Percentiles rank a stretch among this genome's conserved stretches.
These are phyloP conservation scores for Chaetomium strumarium DNA, from an alignment of 2,329 filamentous ascomycete genomes.

Conservation along the genomic window DNA sequence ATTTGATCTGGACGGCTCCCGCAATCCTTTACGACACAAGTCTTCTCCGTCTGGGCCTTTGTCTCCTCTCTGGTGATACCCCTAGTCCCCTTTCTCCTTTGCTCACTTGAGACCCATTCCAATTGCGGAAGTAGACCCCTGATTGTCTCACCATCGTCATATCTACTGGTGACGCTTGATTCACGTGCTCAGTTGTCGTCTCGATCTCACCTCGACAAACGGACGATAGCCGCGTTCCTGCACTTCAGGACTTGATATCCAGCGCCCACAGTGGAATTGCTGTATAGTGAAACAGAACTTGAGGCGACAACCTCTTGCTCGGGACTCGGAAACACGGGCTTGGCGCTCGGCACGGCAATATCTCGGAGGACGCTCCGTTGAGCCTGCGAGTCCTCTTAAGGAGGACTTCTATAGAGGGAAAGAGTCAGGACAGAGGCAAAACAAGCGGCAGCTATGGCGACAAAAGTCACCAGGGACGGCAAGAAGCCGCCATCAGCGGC, in stretches of 20 bases:
- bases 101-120: not conserved
- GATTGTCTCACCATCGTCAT: not conserved
- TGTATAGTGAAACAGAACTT: not conserved
- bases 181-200: constrained; percentile 5
- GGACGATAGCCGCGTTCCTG: not conserved
- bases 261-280: not conserved
- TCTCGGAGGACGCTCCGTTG: constrained; percentile 1
- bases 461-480: constrained; percentile 42
- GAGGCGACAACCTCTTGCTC: constrained; percentile 2
- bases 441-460: constrained; percentile 31
- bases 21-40: not conserved
- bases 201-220: not conserved
- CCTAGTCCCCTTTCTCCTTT: not conserved
- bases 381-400: not conserved
- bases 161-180: constrained; percentile 9
- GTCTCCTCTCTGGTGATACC: constrained; percentile 14
- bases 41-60: not conserved
- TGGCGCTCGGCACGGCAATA: constrained; percentile 4
- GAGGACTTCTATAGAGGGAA: not conserved
- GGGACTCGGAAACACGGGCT: constrained; percentile 9
- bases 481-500: constrained; percentile 80
- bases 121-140: constrained; percentile 9
- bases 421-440: constrained; percentile 2
- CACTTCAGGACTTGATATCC: not conserved
- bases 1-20: constrained; percentile 8